Evolutionary conservation across 1,284 basidiomycete genomes (phyloP), one percentile per base, ranked within the genome.

Genomic region (Cryptococcus floricola): DNA sequence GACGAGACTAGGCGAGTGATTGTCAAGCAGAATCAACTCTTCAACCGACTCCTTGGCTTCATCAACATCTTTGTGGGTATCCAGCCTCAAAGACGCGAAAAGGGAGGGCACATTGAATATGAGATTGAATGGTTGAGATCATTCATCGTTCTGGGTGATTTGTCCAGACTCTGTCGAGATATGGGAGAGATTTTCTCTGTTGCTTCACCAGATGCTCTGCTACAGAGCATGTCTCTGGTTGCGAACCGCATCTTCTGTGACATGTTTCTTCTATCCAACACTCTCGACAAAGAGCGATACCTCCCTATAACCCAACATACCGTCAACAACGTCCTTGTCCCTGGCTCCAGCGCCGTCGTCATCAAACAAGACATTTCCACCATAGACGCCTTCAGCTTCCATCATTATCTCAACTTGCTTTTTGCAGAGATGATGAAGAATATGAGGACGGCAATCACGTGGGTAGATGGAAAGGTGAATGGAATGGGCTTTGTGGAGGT

Each of bases 71-170:
- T 96, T 80, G 90, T 91, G 82, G 89, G 88, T 62, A 83, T 96
- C 66, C 92, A 94, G 67, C 87, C 91, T 0, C 91, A 91, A 73
- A 85, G 87, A 63, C 83, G 92, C n/a, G 89, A 88, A 10, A 84
- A 82, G 5, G 82, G 83, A 16, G 85, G 80, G 56, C 94, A 97
- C 66, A 85, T 96, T 65, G 92, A 96, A 73, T 97, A 90, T 76
- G 94, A 97, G 76, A 87, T 88, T 37, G 94, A 97, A 31, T 96
- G 92, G 91, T 89, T 94, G 60, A 89, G 86, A 67, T 88, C 94
- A 9, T 96, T 96, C 78, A 91, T 92, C 66, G 86, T 94, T 31
- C 91, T 91, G 6, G 83, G 93, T 7, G 92, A 91, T 27, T 78
- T 97, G 14, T 87, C 89, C 3, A 85, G 91, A 44, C 84, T 92